Percentiles rank a stretch among this genome's conserved stretches.
phyloP scores from a whole-genome alignment of 2,329 filamentous ascomycete species.

The Aspergillus niger region DNA sequence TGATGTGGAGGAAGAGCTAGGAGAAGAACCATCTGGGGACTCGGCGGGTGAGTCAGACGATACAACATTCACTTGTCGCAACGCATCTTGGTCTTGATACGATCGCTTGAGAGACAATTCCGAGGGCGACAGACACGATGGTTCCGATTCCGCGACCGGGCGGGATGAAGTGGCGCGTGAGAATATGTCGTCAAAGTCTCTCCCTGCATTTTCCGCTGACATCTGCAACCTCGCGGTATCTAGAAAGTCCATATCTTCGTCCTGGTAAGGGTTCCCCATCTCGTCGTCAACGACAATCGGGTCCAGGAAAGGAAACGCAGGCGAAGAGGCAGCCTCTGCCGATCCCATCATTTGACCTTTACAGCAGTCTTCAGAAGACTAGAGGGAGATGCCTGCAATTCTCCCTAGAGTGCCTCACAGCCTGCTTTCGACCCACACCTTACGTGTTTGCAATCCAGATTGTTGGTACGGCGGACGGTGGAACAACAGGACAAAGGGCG shows the following conservation, averaged over 20 bases:
- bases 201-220: constrained; percentile 38
- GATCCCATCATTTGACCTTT: constrained; percentile 39
- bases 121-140: constrained; percentile 33
- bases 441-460: not conserved
- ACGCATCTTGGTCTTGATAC: constrained; percentile 35
- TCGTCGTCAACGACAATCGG: constrained; percentile 47
- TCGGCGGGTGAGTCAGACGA: constrained; percentile 46
- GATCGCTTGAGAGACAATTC: constrained; percentile 31
- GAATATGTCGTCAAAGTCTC: constrained; percentile 48
- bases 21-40: constrained; percentile 47
- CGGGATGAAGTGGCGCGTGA: constrained; percentile 36
- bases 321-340: constrained; percentile 37
- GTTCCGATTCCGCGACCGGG: constrained; percentile 29
- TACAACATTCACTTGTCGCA: constrained; percentile 37
- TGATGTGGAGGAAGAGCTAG: constrained; percentile 47
- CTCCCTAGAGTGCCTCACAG: constrained; percentile 11
- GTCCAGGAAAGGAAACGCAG: constrained; percentile 41
- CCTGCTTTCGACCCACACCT: constrained; percentile 3
- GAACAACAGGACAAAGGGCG: not conserved
- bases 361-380: constrained; percentile 3
- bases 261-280: constrained; percentile 44
- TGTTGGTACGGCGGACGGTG: constrained; percentile 1
- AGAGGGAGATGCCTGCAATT: constrained; percentile 14
- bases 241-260: constrained; percentile 48
- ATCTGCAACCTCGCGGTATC: constrained; percentile 42